phyloP scores from a whole-genome alignment of 345 rosid genomes.

The Brassica carinata region DNA sequence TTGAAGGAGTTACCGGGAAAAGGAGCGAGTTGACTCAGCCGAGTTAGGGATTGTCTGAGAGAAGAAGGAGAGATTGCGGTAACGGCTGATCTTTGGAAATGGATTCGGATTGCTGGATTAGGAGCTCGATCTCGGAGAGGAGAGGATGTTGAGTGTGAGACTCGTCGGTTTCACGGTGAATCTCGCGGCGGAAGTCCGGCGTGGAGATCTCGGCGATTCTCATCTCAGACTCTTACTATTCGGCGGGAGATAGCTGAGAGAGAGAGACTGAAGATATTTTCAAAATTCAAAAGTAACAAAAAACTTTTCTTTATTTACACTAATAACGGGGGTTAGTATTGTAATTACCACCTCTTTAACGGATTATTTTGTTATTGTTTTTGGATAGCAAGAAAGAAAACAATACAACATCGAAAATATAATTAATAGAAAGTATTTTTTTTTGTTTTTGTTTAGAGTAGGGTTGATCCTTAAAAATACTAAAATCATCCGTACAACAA shows the following conservation, averaged over 20 bases:
- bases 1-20: conserved; percentile 61
- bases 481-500: conserved; percentile 69
- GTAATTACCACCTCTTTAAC: neutral
- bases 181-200: conserved; percentile 50
- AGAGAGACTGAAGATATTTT: conserved; percentile 22
- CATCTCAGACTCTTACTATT: conserved; percentile 43
- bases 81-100: conserved; percentile 40
- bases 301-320: neutral
- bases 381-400: neutral
- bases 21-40: conserved; percentile 59
- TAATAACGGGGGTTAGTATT: neutral
- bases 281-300: conserved; percentile 16
- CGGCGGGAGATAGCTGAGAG: conserved; percentile 36
- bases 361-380: neutral
- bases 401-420: conserved; percentile 50
- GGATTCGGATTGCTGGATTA: conserved; percentile 62
- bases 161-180: conserved; percentile 26
- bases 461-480: conserved; percentile 50
- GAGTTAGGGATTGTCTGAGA: conserved; percentile 57
- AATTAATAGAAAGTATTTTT: conserved; percentile 43
- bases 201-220: conserved; percentile 81
- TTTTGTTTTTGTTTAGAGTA: conserved; percentile 32
- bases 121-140: conserved; percentile 67
- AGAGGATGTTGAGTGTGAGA: conserved; percentile 40
- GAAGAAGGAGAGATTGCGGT: conserved; percentile 53